Conservation (phyloP, 345 rosid species). For the Physaria fendleri region DNA sequence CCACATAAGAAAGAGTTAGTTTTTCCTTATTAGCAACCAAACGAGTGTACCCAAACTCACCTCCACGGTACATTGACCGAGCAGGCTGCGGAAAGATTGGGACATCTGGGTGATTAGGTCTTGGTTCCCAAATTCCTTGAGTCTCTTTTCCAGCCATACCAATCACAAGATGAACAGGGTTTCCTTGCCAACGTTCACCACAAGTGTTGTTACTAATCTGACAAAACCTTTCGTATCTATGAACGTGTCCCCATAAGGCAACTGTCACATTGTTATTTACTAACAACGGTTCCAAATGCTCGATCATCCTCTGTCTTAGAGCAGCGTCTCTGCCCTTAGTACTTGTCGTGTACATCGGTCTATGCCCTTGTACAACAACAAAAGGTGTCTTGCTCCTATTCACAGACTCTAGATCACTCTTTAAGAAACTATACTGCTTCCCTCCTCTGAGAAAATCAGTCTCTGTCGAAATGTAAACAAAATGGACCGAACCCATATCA, state of each 20-base stretch:
- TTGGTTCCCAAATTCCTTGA: conserved; percentile 83
- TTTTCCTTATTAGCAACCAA: conserved; percentile 74
- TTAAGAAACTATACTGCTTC: conserved; percentile 57
- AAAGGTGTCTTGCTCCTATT: conserved; percentile 74
- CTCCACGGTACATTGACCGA: conserved; percentile 75
- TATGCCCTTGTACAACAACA: conserved; percentile 77
- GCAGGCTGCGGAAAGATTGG: conserved; percentile 79
- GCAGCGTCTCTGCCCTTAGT: conserved; percentile 49
- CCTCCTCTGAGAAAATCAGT: conserved; percentile 79
- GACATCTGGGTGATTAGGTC: conserved; percentile 49
- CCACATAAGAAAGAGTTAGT: conserved; percentile 61
- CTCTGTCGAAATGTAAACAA: conserved; percentile 79
- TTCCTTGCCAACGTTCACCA: conserved; percentile 47
- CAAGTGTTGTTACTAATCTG: conserved; percentile 76
- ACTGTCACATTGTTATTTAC: conserved; percentile 64
- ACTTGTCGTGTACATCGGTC: conserved; percentile 95
- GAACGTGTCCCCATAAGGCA: conserved; percentile 96
- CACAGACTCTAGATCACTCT: conserved; percentile 71
- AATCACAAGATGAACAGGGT: conserved; percentile 81
- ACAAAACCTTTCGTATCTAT: conserved; percentile 88
- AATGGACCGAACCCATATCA: conserved; percentile 64
- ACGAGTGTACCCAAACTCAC: conserved; percentile 86
- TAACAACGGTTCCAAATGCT: conserved; percentile 81
- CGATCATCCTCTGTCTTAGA: conserved; percentile 49
- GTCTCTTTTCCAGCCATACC: conserved; percentile 97